phyloP scores from a whole-genome alignment of 1,139 yeast species.

The Geotrichum restrictum region DNA sequence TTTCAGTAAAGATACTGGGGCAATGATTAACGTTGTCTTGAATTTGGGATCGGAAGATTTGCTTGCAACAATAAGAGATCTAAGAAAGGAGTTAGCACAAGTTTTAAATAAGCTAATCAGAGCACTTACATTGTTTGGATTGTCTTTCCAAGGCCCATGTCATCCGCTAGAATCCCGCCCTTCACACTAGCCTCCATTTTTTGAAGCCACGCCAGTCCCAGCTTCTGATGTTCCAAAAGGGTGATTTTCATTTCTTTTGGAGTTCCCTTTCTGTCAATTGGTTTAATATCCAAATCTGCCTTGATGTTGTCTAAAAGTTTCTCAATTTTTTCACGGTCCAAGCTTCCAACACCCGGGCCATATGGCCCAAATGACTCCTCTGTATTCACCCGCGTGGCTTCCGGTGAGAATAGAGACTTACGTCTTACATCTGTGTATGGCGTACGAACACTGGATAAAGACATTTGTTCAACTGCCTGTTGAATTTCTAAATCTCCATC shows the following conservation, averaged over 20 bases:
- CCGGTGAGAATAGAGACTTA: neutral
- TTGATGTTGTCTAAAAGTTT: slow-evolving; percentile 62
- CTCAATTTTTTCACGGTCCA: slow-evolving; percentile 43
- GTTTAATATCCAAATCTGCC: slow-evolving; percentile 46
- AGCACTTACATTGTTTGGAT: slow-evolving; percentile 60
- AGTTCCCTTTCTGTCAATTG: slow-evolving; percentile 56
- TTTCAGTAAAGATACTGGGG: slow-evolving; percentile 75
- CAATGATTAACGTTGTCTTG: slow-evolving; percentile 70
- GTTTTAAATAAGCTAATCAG: neutral
- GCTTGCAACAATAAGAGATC: slow-evolving; percentile 57
- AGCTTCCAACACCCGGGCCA: slow-evolving; percentile 9
- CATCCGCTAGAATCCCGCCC: slow-evolving; percentile 89
- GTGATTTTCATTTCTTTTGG: slow-evolving; percentile 66
- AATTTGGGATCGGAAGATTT: slow-evolving; percentile 38
- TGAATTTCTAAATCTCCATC: neutral
- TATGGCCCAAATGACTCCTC: slow-evolving; percentile 3
- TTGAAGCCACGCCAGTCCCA: slow-evolving; percentile 79
- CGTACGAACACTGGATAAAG: neutral
- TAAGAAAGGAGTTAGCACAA: slow-evolving; percentile 11
- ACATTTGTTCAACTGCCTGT: slow-evolving; percentile 5
- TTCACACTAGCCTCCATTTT: slow-evolving; percentile 55
- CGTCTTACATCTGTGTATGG: neutral
- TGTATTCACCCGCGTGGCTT: neutral
- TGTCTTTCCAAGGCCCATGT: slow-evolving; percentile 93
- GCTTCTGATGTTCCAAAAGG: slow-evolving; percentile 75